Conservation (phyloP, 164 flowering plant genomes). For the Vitis vinifera region ASM3070453v1 NC_081819.1:16195501-16196000, state of each 20-base stretch:
- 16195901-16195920: not conserved
- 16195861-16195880: not conserved
- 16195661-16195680: too few species aligned
- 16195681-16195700: too few species aligned
- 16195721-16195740: not conserved
- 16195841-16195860: not conserved
- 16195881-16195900: not conserved
- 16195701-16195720: too few species aligned
- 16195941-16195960: not conserved
- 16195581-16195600: too few species aligned
- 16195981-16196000: slow-evolving; percentile 95
- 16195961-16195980: slow-evolving; percentile 40
- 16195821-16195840: not conserved
- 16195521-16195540: too few species aligned
- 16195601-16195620: too few species aligned
- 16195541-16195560: too few species aligned
- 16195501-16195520: too few species aligned
- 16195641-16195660: too few species aligned
- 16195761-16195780: not conserved
- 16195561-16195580: too few species aligned
- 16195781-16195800: not conserved
- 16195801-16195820: not conserved
- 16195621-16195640: too few species aligned
- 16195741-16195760: not conserved
- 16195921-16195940: not conserved